A percentile compares a stretch with the other conserved stretches of the same genome.
phyloP scores from a whole-genome alignment of 2,329 filamentous ascomycete species.

The Aaosphaeria arxii region DNA sequence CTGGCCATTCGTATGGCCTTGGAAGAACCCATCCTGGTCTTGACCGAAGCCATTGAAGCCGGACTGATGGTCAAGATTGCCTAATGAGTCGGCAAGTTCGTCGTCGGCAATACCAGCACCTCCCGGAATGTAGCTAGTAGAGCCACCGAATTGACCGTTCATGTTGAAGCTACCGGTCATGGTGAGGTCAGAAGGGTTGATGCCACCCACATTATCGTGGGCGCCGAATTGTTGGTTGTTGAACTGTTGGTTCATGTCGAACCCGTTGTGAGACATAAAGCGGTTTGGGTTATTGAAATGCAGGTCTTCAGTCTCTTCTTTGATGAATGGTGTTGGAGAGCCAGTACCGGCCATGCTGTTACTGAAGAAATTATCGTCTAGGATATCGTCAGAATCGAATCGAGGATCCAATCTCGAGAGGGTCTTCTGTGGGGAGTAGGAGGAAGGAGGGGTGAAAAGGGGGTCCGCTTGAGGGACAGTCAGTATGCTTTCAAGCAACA shows the following conservation, averaged over 20 bases:
- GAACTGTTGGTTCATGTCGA: slow-evolving; percentile 51
- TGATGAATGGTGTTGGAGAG: slow-evolving; percentile 61
- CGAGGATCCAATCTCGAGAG: slow-evolving; percentile 36
- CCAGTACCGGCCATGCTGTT: slow-evolving; percentile 55
- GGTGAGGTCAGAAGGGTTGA: slow-evolving; percentile 83
- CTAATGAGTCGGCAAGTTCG: slow-evolving; percentile 73
- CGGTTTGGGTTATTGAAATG: slow-evolving; percentile 48
- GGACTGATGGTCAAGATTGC: slow-evolving; percentile 48
- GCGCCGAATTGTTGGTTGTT: slow-evolving; percentile 47
- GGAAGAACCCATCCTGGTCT: slow-evolving; percentile 51
- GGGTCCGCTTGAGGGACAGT: slow-evolving; percentile 42
- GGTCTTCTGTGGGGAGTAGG: slow-evolving; percentile 39
- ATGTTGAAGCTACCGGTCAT: slow-evolving; percentile 61
- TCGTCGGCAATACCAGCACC: slow-evolving; percentile 82
- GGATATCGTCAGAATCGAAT: slow-evolving; percentile 40
- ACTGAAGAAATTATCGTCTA: slow-evolving; percentile 42
- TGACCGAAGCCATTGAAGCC: slow-evolving; percentile 54
- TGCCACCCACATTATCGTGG: slow-evolving; percentile 40
- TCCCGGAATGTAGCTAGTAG: slow-evolving; percentile 71
- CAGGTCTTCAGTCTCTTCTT: slow-evolving; percentile 65
- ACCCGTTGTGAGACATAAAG: slow-evolving; percentile 50
- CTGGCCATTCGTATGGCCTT: slow-evolving; percentile 30
- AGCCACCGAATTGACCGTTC: slow-evolving; percentile 55
- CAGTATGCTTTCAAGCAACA: slow-evolving; percentile 36
- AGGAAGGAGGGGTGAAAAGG: slow-evolving; percentile 40